Percentiles rank a stretch among this genome's conserved stretches.
Conservation (phyloP, 2,329 filamentous ascomycete genomes). For the Penicillium sclerotiorum region DNA sequence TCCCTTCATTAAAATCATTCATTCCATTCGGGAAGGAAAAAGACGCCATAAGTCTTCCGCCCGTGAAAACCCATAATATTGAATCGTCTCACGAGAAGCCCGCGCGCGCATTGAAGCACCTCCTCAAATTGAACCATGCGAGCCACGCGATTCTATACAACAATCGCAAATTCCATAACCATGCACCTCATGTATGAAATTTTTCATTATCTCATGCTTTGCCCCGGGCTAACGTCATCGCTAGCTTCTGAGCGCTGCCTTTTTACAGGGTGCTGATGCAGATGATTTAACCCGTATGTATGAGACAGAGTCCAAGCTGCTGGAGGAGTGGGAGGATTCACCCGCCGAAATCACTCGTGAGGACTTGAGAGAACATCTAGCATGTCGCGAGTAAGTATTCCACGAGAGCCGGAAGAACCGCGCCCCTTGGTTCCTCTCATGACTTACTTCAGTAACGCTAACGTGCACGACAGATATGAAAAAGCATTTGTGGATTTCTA, state of each 20-base stretch:
- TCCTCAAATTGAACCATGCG: conserved; percentile 87
- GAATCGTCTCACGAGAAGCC: conserved; percentile 79
- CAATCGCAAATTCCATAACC: conserved; percentile 75
- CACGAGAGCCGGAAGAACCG: no score
- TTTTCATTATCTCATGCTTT: background rate
- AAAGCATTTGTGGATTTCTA: conserved; percentile 93
- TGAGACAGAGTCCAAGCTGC: conserved; percentile 68
- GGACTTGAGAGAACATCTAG: conserved; percentile 86
- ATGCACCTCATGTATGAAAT: conserved; percentile 68
- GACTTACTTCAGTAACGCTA: background rate
- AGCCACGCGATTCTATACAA: conserved; percentile 85
- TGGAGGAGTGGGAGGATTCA: conserved; percentile 81
- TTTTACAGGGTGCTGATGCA: conserved; percentile 75
- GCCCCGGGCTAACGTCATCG: conserved; percentile 8
- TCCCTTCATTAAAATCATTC: conserved; percentile 28
- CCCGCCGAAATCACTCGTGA: conserved; percentile 79
- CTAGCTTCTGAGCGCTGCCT: conserved; percentile 77
- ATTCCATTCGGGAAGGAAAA: conserved; percentile 30
- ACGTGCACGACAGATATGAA: conserved; percentile 68
- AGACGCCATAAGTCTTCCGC: conserved; percentile 55
- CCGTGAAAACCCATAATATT: conserved; percentile 74
- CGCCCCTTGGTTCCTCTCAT: background rate
- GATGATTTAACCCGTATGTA: conserved; percentile 79
- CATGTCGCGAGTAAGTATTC: conserved; percentile 63
- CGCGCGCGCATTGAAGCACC: conserved; percentile 81